A percentile compares a stretch with the other conserved stretches of the same genome.
phyloP scores from a whole-genome alignment of 306 rosid genomes.

The Mimosa pudica region DNA sequence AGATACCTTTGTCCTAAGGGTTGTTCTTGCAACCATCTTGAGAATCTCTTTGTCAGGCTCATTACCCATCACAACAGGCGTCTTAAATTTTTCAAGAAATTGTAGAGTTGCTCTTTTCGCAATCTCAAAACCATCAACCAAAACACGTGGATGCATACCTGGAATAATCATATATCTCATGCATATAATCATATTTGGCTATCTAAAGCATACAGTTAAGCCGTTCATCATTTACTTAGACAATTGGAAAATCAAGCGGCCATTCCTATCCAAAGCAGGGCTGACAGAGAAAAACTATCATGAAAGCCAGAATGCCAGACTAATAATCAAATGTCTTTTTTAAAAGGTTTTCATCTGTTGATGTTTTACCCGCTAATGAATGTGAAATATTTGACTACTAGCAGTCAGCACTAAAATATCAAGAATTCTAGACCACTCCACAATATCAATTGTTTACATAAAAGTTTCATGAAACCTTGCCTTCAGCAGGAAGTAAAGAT shows the following conservation, averaged over 20 bases:
- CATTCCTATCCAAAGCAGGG: neutral
- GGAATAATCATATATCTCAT: constrained; percentile 27
- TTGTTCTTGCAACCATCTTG: constrained; percentile 92
- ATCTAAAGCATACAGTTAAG: neutral
- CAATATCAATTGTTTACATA: neutral
- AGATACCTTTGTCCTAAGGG: constrained; percentile 86
- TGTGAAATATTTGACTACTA: neutral
- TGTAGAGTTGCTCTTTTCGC: constrained; percentile 91
- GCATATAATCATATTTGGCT: neutral
- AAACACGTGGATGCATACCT: constrained; percentile 99
- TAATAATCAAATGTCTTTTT: neutral
- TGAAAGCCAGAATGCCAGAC: neutral
- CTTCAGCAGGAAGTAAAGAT: neutral
- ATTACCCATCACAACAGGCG: constrained; percentile 80
- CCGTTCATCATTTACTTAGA: neutral
- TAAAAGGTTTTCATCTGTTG: neutral
- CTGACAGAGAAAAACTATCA: constrained; percentile 4
- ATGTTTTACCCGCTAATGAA: neutral
- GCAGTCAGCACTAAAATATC: neutral
- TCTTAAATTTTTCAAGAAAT: constrained; percentile 86
- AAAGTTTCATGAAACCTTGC: neutral
- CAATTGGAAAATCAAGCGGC: neutral
- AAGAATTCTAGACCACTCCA: neutral
- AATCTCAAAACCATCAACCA: constrained; percentile 98
- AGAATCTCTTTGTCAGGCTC: constrained; percentile 94